A percentile compares a stretch with the other conserved stretches of the same genome.
Conservation (phyloP, 768 basidiomycete species). For the Auricularia heimuer region DNA sequence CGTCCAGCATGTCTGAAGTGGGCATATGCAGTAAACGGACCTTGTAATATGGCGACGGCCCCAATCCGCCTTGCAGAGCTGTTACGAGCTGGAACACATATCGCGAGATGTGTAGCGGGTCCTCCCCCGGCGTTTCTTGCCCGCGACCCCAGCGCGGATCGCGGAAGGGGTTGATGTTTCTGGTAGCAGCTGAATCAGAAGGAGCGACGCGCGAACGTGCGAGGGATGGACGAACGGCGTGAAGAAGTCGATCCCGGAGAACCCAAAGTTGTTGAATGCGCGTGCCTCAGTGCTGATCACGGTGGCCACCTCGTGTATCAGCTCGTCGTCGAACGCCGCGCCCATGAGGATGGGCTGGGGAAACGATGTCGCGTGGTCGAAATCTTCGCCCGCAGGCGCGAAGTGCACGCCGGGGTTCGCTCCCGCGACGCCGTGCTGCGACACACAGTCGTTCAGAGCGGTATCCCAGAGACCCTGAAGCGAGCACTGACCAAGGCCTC, state of each 20-base stretch:
- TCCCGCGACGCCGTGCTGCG: slow-evolving; percentile 43
- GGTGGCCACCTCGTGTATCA: slow-evolving; percentile 39
- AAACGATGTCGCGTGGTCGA: slow-evolving; percentile 50
- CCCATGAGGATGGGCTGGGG: slow-evolving; percentile 46
- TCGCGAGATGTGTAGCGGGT: slow-evolving; percentile 41
- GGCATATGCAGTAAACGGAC: slow-evolving; percentile 12
- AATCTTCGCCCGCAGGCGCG: slow-evolving; percentile 18
- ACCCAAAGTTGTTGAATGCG: slow-evolving; percentile 45
- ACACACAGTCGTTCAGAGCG: background rate
- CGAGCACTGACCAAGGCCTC: slow-evolving; percentile 38
- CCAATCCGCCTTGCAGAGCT: slow-evolving; percentile 48
- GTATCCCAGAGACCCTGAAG: background rate
- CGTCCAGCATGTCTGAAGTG: background rate
- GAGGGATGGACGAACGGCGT: slow-evolving; percentile 26
- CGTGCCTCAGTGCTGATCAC: slow-evolving; percentile 48
- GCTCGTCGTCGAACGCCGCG: slow-evolving; percentile 44
- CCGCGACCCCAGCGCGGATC: slow-evolving; percentile 57
- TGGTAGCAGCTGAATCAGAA: too few species aligned
- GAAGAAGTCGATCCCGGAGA: slow-evolving; percentile 38
- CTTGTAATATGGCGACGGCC: slow-evolving; percentile 41
- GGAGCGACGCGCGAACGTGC: too few species aligned
- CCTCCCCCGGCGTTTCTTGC: slow-evolving; percentile 55
- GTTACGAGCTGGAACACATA: slow-evolving; percentile 46
- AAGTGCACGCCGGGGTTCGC: background rate
- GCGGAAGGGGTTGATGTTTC: slow-evolving; percentile 41